Evolutionary conservation across 371 early-diverging fungal genomes (phyloP).

Genomic region (Amoeboaphelidium protococcarum): DNA sequence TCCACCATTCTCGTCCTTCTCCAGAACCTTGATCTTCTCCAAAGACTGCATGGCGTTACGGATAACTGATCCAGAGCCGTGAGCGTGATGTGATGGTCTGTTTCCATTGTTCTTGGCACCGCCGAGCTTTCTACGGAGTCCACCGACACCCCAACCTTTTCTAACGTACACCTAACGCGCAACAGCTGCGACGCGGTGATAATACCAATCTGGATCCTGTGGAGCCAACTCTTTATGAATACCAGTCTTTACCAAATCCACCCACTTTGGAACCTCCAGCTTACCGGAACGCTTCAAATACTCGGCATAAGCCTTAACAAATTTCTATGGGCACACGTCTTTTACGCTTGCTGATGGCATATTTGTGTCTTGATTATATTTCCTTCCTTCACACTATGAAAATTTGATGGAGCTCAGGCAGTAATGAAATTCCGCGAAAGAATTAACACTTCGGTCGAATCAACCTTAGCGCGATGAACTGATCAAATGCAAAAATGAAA

Average conservation of each 20-base stretch:
- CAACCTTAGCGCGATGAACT: no score
- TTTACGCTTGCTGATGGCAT: constrained; percentile 45
- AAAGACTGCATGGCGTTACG: constrained; percentile 88
- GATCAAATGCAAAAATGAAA: no score
- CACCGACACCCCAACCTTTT: constrained; percentile 77
- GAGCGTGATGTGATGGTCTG: constrained; percentile 70
- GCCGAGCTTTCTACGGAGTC: constrained; percentile 72
- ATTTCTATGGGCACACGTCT: constrained; percentile 83
- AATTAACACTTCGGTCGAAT: no score
- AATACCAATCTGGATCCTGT: constrained; percentile 96
- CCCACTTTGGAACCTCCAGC: constrained; percentile 93
- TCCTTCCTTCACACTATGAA: no score
- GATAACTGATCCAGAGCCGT: constrained; percentile 66
- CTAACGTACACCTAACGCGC: constrained; percentile 96
- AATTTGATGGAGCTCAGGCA: no score
- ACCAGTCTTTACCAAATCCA: constrained; percentile 91
- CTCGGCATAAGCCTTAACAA: constrained; percentile 90
- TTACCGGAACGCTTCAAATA: constrained; percentile 92
- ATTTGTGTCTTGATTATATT: no score
- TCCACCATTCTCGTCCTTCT: constrained; percentile 66
- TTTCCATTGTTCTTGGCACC: constrained; percentile 72
- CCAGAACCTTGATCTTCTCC: constrained; percentile 87
- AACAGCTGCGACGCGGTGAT: constrained; percentile 80
- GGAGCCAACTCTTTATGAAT: constrained; percentile 87
- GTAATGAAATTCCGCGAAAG: no score